Base-by-base conservation (phyloP, 2,329 filamentous ascomycete genomes). In the Sporothrix humicola region DNA sequence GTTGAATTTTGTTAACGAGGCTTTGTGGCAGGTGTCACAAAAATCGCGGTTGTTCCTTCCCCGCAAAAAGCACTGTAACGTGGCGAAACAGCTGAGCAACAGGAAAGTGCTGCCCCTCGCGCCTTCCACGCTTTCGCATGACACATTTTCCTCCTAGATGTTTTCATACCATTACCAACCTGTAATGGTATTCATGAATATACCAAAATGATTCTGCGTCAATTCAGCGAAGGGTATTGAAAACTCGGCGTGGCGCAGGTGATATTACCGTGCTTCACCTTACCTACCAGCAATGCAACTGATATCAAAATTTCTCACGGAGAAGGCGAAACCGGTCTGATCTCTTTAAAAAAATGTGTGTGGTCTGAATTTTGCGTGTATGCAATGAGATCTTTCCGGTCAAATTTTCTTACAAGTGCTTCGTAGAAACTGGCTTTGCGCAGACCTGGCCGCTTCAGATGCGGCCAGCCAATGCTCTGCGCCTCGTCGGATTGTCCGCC, bases 391-490 rank as follows among this genome's bases (percentile, higher is more conserved):
- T 46, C 6, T 17, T 46, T 20, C 9, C 17, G 31, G 31, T 44
- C 6, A 37, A 37, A 37, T 37, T 37, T 3, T 3, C 31, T 37
- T 37, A 37, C 31, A 6, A 2, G 31, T 37, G 20, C 23, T 31
- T 59, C 6, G 23, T 37, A 17, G 7, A 63, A 63, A 17, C 13
- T 20, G 59, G 59, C 59, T 63, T n/a, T 69, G 66, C 68, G 59
- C 52, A 50, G 63, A 66, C 23, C 23, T 13, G 65, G 65, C 23
- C 65, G 46, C 65, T 2, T 50, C 5, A 1, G 9, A 37, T 2
- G 65, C 65, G 65, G 65, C 65, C 65, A 52, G 15, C 46, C 15
- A 50, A 23, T 48, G 20, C 13, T 71, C 69, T 71, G 69, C 69
- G 69, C 69, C 69, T 59, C 56, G 5, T 23, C 23, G 9, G 37